These are phyloP conservation scores for Sporisorium sorghi DNA, from an alignment of 1,284 basidiomycete species.

Conservation along the genomic window DNA sequence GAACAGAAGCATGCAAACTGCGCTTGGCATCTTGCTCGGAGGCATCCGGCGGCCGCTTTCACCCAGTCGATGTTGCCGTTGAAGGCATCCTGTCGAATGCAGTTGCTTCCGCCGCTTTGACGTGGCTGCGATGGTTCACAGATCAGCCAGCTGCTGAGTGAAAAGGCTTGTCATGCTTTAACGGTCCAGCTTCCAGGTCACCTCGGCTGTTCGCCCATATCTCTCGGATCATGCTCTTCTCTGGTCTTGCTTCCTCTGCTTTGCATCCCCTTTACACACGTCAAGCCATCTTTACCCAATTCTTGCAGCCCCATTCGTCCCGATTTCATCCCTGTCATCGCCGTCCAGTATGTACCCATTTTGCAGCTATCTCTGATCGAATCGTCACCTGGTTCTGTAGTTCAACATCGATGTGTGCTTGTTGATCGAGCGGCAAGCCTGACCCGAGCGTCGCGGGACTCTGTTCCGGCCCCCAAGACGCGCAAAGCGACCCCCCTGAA, in stretches of 20 bases:
- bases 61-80: not conserved
- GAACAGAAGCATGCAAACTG: not conserved
- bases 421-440: not conserved
- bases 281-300: not conserved
- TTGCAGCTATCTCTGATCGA: not conserved
- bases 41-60: not conserved
- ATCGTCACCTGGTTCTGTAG: conserved; percentile 1
- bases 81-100: too few relatives aligned
- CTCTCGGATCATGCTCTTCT: not conserved
- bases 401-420: not conserved
- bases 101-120: not conserved
- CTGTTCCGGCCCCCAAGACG: not conserved
- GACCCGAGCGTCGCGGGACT: not conserved
- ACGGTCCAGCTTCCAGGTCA: not conserved
- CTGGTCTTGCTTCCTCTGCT: not conserved
- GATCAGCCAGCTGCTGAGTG: not conserved
- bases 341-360: not conserved
- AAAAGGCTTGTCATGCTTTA: not conserved
- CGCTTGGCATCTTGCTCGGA: not conserved
- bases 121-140: not conserved
- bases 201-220: not conserved
- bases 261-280: not conserved
- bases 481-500: not conserved
- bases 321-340: not conserved
- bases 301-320: not conserved